Conservation (phyloP, 768 basidiomycete species). For the Holtermannia corniformis region DNA sequence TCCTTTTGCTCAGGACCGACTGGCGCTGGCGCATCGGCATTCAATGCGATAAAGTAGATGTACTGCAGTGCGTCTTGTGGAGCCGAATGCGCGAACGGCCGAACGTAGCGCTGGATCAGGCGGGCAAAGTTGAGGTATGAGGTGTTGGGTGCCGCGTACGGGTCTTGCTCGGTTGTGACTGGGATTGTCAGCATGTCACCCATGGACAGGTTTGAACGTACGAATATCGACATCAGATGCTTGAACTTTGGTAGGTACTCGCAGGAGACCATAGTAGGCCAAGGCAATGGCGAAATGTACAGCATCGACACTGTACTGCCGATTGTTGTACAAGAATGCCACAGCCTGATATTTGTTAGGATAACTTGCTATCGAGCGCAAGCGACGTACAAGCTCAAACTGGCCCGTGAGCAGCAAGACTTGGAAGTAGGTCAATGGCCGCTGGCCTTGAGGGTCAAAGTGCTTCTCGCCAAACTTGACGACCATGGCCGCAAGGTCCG, state of each 20-base stretch:
- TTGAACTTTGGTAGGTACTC: constrained; percentile 70
- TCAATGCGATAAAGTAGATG: constrained; percentile 73
- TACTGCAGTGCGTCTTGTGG: constrained; percentile 91
- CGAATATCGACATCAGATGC: constrained; percentile 53
- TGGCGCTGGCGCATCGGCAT: constrained; percentile 58
- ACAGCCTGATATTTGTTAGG: constrained; percentile 54
- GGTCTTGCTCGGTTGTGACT: constrained; percentile 7
- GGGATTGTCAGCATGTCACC: background rate
- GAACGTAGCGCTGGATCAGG: constrained; percentile 82
- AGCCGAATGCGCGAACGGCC: constrained; percentile 85
- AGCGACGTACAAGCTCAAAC: constrained; percentile 76
- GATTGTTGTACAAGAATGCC: constrained; percentile 77
- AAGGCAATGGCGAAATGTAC: constrained; percentile 87
- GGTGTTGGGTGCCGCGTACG: constrained; percentile 10
- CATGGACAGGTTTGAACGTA: background rate
- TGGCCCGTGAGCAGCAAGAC: constrained; percentile 85
- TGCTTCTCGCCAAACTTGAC: constrained; percentile 42
- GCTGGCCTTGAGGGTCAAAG: constrained; percentile 51
- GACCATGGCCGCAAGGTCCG: constrained; percentile 38
- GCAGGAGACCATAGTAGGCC: constrained; percentile 82
- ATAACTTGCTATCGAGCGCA: background rate
- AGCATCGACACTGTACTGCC: constrained; percentile 80
- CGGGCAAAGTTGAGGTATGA: constrained; percentile 61
- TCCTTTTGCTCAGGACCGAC: constrained; percentile 79
- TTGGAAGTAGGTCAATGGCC: constrained; percentile 46